Evolutionary conservation across 495 filamentous ascomycete genomes (phyloP).

Genomic region (Astrocystis sublimbata): DNA sequence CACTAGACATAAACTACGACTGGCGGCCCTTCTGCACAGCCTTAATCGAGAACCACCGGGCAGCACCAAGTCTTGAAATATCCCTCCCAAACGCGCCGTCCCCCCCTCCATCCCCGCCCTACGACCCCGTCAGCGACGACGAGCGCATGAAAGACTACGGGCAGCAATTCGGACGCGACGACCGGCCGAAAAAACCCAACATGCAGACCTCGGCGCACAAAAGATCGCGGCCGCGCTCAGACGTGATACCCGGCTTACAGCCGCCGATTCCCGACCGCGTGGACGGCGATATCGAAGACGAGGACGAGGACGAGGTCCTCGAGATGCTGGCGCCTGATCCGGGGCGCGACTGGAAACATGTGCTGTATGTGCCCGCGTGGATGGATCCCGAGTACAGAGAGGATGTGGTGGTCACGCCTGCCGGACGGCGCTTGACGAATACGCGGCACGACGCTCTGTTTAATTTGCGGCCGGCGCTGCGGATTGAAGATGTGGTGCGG

Average conservation of each 20-base stretch:
- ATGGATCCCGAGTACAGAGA: constrained; percentile 29
- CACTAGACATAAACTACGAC: background rate
- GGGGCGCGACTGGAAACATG: constrained; percentile 20
- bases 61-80: too few relatives aligned
- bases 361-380: constrained; percentile 33
- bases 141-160: too few relatives aligned
- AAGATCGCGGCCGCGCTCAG: too few relatives aligned
- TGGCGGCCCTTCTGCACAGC: constrained; percentile 21
- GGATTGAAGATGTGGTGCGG: constrained; percentile 18
- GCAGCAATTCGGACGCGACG: too few relatives aligned
- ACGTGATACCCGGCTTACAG: background rate
- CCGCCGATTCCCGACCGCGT: background rate
- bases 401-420: background rate
- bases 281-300: background rate
- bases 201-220: too few relatives aligned
- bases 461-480: constrained; percentile 33
- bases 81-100: background rate
- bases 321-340: constrained; percentile 1
- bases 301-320: too few relatives aligned
- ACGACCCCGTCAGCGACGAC: too few relatives aligned
- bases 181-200: too few relatives aligned
- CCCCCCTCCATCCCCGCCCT: background rate
- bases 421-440: background rate
- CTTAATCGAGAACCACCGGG: constrained; percentile 14
- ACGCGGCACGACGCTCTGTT: constrained; percentile 20